phyloP scores from a whole-genome alignment of 306 rosid species.

The cucumber (Cucumis sativus) region DNA sequence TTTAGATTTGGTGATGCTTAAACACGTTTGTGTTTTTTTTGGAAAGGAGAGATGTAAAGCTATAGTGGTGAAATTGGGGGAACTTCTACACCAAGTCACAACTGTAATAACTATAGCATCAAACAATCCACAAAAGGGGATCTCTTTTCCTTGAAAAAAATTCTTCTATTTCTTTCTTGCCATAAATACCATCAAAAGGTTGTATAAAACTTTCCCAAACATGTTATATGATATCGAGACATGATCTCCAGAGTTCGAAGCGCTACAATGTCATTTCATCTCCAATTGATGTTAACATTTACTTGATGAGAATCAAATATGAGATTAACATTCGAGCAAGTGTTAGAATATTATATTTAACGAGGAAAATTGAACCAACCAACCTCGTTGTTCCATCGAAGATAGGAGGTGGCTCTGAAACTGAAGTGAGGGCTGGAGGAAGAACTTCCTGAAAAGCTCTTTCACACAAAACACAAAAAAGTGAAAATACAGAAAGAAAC shows the following conservation, averaged over 20 bases:
- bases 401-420: constrained; percentile 62
- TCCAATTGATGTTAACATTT: neutral
- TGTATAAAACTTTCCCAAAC: neutral
- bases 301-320: neutral
- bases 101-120: too few relatives aligned
- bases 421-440: constrained; percentile 50
- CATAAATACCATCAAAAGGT: too few relatives aligned
- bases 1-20: neutral
- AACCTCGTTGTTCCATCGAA: constrained; percentile 84
- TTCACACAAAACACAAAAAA: neutral
- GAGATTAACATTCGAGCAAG: neutral
- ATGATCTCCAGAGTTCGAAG: neutral
- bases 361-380: neutral
- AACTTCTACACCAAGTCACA: too few relatives aligned
- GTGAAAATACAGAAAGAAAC: neutral
- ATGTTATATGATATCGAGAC: neutral
- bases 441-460: constrained; percentile 35
- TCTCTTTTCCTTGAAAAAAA: too few relatives aligned
- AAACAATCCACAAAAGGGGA: too few relatives aligned
- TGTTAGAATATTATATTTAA: neutral
- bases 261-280: neutral
- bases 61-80: too few relatives aligned
- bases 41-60: too few relatives aligned
- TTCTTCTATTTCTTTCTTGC: too few relatives aligned
- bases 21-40: neutral